Evolutionary conservation across 768 basidiomycete genomes (phyloP), one percentile per base, ranked within the genome.

Genomic region (Cytidiella melzeri): DNA sequence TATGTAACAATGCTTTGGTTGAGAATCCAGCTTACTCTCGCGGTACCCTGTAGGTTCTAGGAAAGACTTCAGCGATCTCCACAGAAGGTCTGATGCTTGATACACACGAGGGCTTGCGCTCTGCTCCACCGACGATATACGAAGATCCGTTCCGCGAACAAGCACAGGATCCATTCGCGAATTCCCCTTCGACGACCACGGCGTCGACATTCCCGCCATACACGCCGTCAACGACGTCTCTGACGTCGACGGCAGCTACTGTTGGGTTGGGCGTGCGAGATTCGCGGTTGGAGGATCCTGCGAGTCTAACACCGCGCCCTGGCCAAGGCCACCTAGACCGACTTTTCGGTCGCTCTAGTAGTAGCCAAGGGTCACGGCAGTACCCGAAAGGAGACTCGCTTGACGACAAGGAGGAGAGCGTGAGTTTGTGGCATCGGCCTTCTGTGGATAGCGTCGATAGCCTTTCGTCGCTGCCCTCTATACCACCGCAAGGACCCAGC

Each of bases 381-480:
- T 65, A 65, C 39, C 64, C 64, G 4, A 50, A 52, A 12, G 58
- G 60, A 23, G 47, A 54, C 28, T 45, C 47, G 4, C 55, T 55
- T 4, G 61, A 60, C 26, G 64, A 65, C 48, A 52, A 44, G 30
- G 62, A 62, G 48, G 62, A 65, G 56, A 65, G 61, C 48, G 52
- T 52, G 47, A 57, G 59, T 37, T 52, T 66, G 7, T 61, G 53
- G 56, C 53, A 55, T 18, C 38, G 55, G 24, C 48, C 36, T 10
- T 57, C 61, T 44, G 36, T 50, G 18, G 55, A 53, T 23, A 57
- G 55, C n/a, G 54, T 53, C 37, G 50, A 44, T 27, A 23, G 26
- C 39, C 15, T 21, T 19, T 13, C 42, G 13, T 11, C 18, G 18
- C 45, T 51, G 13, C n/a, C n/a, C n/a, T n/a, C n/a, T n/a, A 15